A percentile compares a stretch with the other conserved stretches of the same genome.
These are phyloP conservation scores for Daldinia bambusicola DNA, from an alignment of 495 filamentous ascomycete genomes.

Conservation along the genomic window DNA sequence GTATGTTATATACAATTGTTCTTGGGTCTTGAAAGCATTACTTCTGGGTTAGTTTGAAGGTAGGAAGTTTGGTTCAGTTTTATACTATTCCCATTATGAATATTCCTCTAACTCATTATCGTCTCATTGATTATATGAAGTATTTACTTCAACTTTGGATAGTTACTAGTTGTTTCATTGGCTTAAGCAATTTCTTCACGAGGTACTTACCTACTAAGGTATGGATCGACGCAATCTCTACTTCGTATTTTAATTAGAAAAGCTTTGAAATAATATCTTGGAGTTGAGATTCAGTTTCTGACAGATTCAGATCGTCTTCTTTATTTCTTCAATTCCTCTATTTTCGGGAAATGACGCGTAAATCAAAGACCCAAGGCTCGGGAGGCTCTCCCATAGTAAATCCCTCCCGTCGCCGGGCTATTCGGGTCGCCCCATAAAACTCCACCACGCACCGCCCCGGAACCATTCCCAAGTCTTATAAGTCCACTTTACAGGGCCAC, in stretches of 20 bases:
- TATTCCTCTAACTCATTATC: not conserved
- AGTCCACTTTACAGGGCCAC: slow-evolving; percentile 17
- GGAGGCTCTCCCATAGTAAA: slow-evolving; percentile 36
- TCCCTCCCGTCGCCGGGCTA: slow-evolving; percentile 37
- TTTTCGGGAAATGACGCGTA: slow-evolving; percentile 42
- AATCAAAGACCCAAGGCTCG: slow-evolving; percentile 24
- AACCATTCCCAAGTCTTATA: slow-evolving; percentile 32
- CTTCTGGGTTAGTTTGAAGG: not conserved
- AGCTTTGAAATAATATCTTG: not conserved
- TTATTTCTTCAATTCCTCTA: slow-evolving; percentile 13
- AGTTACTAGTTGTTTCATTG: too few species aligned
- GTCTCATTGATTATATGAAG: not conserved
- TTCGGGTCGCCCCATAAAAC: slow-evolving; percentile 36
- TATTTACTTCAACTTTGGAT: not conserved
- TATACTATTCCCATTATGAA: not conserved
- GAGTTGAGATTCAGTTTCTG: slow-evolving; percentile 15
- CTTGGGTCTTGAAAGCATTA: not conserved
- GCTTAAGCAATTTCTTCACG: too few species aligned
- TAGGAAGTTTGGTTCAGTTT: not conserved
- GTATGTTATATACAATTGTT: not conserved
- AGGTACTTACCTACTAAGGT: not conserved
- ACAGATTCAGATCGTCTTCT: slow-evolving; percentile 24
- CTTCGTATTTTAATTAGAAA: slow-evolving; percentile 11
- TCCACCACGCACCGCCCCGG: slow-evolving; percentile 42
- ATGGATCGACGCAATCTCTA: not conserved